Conservation (phyloP, 192 early-diverging fungal species). For the Paraglomus occultum region DNA sequence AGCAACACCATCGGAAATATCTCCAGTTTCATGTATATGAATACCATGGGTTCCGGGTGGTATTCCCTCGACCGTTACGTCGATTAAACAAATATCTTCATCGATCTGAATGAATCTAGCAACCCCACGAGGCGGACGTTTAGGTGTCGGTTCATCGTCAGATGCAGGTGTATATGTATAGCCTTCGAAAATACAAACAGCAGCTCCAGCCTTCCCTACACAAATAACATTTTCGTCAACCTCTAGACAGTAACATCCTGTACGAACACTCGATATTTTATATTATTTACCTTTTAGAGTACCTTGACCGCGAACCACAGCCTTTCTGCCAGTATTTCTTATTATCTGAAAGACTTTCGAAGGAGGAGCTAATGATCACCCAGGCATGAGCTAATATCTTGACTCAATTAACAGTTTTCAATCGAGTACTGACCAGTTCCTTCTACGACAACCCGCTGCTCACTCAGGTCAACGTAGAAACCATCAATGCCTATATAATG, state of each 20-base stretch:
- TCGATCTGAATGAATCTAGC: conserved; percentile 81
- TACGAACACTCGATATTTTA: conserved; percentile 1
- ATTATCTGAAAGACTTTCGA: conserved; percentile 61
- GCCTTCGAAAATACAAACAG: conserved; percentile 88
- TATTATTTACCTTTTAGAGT: conserved; percentile 50
- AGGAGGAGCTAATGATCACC: conserved; percentile 52
- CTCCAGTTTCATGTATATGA: conserved; percentile 77
- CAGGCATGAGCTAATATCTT: not conserved
- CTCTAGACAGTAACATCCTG: not conserved
- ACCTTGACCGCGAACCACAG: conserved; percentile 78
- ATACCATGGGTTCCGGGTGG: conserved; percentile 65
- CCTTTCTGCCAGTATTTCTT: conserved; percentile 68
- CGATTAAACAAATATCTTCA: conserved; percentile 68
- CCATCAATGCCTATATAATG: conserved; percentile 51
- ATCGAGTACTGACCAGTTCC: conserved; percentile 48
- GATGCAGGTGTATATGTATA: conserved; percentile 31
- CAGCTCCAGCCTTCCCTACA: conserved; percentile 69
- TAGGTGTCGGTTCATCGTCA: conserved; percentile 31
- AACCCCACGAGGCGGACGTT: conserved; percentile 48
- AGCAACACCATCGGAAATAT: conserved; percentile 61
- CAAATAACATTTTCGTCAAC: not conserved
- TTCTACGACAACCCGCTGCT: conserved; percentile 75
- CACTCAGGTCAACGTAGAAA: conserved; percentile 64
- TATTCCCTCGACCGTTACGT: conserved; percentile 73
- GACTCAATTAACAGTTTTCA: not conserved